Base-by-base conservation (phyloP, 2,329 filamentous ascomycete species). In the Fusarium nelsonii region DNA sequence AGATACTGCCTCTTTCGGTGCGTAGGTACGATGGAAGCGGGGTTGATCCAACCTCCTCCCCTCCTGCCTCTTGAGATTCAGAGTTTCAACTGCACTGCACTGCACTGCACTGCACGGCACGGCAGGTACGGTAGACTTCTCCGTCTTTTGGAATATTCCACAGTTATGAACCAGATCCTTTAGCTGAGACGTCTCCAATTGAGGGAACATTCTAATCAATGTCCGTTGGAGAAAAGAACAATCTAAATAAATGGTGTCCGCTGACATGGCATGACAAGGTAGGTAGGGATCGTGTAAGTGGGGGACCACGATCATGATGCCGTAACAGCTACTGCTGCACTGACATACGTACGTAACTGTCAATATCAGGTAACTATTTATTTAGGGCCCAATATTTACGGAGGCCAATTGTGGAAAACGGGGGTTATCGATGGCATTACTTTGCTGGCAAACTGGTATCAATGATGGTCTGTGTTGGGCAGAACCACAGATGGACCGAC, bases 401-500 rank as follows among this genome's bases (percentile, higher is more conserved):
- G 44, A 54, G 56, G 43, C 28, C 43, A 34, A 39, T 51, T 39
- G 54, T 68, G 60, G 48, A 39, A 54, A 49, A 52, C 49, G 37
- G 57, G 33, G 41, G 55, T 60, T 44, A 48, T 33, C n/a, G 18
- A 51, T 28, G 23, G 14, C 23, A 30, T 12, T n/a, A 28, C 16
- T 26, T 11, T 12, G 15, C 12, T 39, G 11, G 33, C 12, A 39
- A 28, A 10, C 32, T 48, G 40, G 14, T 43, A 44, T 46, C 50
- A 32, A 49, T 39, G 53, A 55, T 36, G 53, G 43, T 36, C 48
- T 53, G 16, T 51, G 34, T 23, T 58, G 12, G 44, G 20, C 28
- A 56, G 61, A 30, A 41, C 51, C 63, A 64, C 66, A 69, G 49
- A 63, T 69, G 66, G 63, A 53, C 67, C 58, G 53, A 64, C 48